Base-by-base conservation (phyloP, 345 rosid genomes). In the Eucalyptus pumila region DNA sequence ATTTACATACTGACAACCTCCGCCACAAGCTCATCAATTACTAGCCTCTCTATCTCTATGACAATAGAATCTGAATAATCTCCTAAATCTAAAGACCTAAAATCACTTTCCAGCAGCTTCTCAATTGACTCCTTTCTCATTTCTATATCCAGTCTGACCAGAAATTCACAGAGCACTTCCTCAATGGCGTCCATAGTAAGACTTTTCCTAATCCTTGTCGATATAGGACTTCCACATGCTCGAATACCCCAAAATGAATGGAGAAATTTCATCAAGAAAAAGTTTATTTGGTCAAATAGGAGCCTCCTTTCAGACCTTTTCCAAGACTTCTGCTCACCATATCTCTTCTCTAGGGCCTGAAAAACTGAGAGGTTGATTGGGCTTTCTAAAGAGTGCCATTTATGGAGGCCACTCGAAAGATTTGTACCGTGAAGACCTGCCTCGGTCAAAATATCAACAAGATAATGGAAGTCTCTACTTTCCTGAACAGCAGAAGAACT, bases 321-420 rank as follows among this genome's bases (percentile, higher is more conserved):
- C 99, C 99, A 96, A 47, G 93, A 93, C 60, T 90, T 90, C 86
- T 92, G 95, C 44, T 91, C 94, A 50, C 92, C 94, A 62, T 95
- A 95, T 95, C 94, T 96, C 91, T 95, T 96, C 95, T 98, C 99
- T 87, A 98, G 88, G 67, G 90, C 91, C 92, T 94, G 96, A 15
- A 98, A 98, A 88, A 95, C 89, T 24, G 89, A 86, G 26, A 92
- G 89, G 86, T 91, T 93, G 65, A 94, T 87, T 32, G 92, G 93
- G 85, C 87, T 85, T 88, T 93, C 94, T 8, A 87, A 87, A 14
- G 93, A 90, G 60, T 91, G 89, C 90, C 90, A 52, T 34, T 88
- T 80, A 5, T 89, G 88, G 86, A 67, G 87, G 87, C 90, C 88
- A 19, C 51, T 69, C 34, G 56, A 72, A 60, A 80, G 89, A 87